These are phyloP conservation scores for Colletotrichum orchidophilum DNA, from an alignment of 2,329 filamentous ascomycete species.

Conservation along the genomic window DNA sequence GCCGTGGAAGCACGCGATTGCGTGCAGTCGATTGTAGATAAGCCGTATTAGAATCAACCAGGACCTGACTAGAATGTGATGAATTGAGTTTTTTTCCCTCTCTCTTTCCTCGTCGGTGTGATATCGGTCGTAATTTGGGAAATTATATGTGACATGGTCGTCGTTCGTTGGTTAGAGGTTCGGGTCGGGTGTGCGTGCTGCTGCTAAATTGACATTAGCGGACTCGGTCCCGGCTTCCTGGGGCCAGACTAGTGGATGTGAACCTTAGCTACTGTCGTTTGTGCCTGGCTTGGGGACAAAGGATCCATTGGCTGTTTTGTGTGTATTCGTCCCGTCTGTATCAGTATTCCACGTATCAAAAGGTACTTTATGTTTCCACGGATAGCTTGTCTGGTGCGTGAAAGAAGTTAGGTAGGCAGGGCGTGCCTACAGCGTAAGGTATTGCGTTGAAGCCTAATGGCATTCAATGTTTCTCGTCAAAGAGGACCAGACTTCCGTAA, in stretches of 20 bases:
- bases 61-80: conserved; percentile 23
- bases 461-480: not conserved
- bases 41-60: not conserved
- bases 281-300: not conserved
- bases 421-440: not conserved
- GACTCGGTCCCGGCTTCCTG: not conserved
- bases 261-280: not conserved
- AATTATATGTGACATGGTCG: conserved; percentile 9
- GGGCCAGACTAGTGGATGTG: not conserved
- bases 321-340: not conserved
- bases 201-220: not conserved
- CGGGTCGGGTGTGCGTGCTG: not conserved
- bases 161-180: not conserved
- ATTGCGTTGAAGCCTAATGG: not conserved
- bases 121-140: conserved; percentile 24
- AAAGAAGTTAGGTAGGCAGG: not conserved
- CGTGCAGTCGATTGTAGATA: conserved; percentile 10
- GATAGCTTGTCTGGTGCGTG: not conserved
- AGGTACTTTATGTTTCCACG: not conserved
- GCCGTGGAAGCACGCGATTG: conserved; percentile 29
- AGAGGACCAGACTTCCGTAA: not conserved
- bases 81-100: conserved; percentile 10
- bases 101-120: conserved; percentile 6
- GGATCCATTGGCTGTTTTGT: not conserved
- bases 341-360: not conserved